Conservation (phyloP, 257 asterid species). For the Henckelia pumila region DNA sequence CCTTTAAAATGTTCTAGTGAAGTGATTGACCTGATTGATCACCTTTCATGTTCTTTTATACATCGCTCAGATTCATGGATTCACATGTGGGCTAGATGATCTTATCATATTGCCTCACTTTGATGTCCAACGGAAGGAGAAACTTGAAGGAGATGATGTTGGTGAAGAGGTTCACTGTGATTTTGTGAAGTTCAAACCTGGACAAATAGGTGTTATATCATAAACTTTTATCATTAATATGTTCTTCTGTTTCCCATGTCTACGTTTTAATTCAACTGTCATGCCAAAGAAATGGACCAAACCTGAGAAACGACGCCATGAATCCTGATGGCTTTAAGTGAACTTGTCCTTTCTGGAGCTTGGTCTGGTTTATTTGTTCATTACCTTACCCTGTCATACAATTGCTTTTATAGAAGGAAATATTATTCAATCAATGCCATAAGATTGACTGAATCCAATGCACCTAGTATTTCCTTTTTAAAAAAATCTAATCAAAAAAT, state of each 20-base stretch:
- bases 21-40: slow-evolving; percentile 24
- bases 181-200: slow-evolving; percentile 75
- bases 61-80: slow-evolving; percentile 73
- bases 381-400: background rate
- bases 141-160: slow-evolving; percentile 88
- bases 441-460: background rate
- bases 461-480: background rate
- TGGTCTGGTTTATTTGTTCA: background rate
- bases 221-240: slow-evolving; percentile 15
- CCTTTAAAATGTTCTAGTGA: background rate
- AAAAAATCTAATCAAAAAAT: slow-evolving; percentile 2
- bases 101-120: slow-evolving; percentile 73
- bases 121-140: slow-evolving; percentile 73
- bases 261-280: too few species aligned
- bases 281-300: too few species aligned
- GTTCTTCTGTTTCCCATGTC: slow-evolving; percentile 18
- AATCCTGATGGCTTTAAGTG: too few species aligned
- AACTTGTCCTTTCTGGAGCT: background rate
- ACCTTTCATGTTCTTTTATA: slow-evolving; percentile 20
- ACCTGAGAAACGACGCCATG: too few species aligned
- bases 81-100: slow-evolving; percentile 96
- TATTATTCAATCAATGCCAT: background rate
- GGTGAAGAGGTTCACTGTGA: slow-evolving; percentile 96
- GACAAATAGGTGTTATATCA: slow-evolving; percentile 66
- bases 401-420: background rate